phyloP scores from a whole-genome alignment of 1,284 basidiomycete species.

The Ganoderma sp. region DNA sequence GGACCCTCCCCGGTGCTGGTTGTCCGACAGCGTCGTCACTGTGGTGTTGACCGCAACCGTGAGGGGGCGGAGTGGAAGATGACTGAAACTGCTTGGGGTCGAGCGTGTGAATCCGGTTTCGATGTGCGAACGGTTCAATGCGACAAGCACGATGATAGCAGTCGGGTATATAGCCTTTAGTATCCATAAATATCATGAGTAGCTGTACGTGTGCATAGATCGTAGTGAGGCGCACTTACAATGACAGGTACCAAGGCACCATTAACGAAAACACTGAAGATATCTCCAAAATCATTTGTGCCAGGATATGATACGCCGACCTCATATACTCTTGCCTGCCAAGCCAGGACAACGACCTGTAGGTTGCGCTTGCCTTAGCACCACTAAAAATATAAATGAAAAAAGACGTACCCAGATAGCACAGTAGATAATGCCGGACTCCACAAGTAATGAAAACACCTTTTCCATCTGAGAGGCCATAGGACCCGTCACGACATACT shows the following conservation, averaged over 20 bases:
- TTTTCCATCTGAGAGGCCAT: neutral
- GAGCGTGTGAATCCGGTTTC: neutral
- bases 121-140: conserved; percentile 4
- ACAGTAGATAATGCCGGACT: conserved; percentile 1
- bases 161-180: conserved; percentile 8
- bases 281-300: neutral
- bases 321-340: neutral
- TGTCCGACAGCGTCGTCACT: neutral
- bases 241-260: conserved; percentile 5
- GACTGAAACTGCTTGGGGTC: neutral
- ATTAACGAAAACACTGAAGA: neutral
- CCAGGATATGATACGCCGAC: neutral
- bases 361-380: neutral
- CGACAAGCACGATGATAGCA: conserved; percentile 10
- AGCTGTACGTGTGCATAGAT: no score
- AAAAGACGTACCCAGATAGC: conserved; percentile 1
- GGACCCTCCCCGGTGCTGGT: neutral
- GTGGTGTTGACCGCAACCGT: neutral
- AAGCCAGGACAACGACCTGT: neutral
- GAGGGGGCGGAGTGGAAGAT: neutral
- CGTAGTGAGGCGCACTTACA: neutral
- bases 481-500: neutral
- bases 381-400: neutral
- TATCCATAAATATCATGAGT: neutral
- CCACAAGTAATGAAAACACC: neutral